Percentiles rank a stretch among this genome's conserved stretches.
Conservation (phyloP, 768 basidiomycete genomes). For the Mycena polygramma region DNA sequence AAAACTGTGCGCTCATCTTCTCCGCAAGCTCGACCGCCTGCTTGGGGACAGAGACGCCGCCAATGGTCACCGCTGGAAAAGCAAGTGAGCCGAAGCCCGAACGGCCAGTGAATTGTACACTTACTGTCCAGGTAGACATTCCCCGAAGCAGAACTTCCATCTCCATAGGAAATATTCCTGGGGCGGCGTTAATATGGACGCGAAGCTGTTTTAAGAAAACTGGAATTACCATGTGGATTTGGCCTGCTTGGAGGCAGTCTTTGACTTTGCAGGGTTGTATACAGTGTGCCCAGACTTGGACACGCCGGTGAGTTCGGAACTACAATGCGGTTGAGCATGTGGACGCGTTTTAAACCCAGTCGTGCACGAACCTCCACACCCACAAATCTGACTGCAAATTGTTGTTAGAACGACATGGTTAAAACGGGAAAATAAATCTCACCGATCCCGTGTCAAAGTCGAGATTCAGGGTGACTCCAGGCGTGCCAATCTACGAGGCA, state of each 20-base stretch:
- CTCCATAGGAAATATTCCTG: slow-evolving; percentile 45
- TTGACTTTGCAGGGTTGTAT: slow-evolving; percentile 42
- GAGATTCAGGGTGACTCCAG: slow-evolving; percentile 52
- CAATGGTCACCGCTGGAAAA: slow-evolving; percentile 36
- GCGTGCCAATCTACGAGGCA: slow-evolving; percentile 45
- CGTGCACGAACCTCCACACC: slow-evolving; percentile 34
- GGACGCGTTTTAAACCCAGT: background rate
- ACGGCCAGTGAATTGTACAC: background rate
- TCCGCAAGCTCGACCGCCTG: slow-evolving; percentile 55
- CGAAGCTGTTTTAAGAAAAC: background rate
- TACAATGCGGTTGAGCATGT: slow-evolving; percentile 23
- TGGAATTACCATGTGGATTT: slow-evolving; percentile 36
- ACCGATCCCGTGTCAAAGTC: slow-evolving; percentile 45
- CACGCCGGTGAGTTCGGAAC: slow-evolving; percentile 38
- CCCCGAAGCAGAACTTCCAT: slow-evolving; percentile 43
- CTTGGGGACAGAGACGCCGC: slow-evolving; percentile 45
- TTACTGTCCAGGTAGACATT: slow-evolving; percentile 45
- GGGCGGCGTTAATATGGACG: background rate
- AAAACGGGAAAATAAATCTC: background rate
- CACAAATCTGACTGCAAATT: slow-evolving; percentile 27
- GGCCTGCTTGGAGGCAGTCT: slow-evolving; percentile 36
- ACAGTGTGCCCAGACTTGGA: slow-evolving; percentile 39
- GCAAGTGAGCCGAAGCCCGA: background rate
- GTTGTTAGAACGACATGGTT: background rate
- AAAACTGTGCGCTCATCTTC: slow-evolving; percentile 50